Evolutionary conservation across 2,329 filamentous ascomycete species (phyloP).

Genomic region (Hansfordia pulvinata): DNA sequence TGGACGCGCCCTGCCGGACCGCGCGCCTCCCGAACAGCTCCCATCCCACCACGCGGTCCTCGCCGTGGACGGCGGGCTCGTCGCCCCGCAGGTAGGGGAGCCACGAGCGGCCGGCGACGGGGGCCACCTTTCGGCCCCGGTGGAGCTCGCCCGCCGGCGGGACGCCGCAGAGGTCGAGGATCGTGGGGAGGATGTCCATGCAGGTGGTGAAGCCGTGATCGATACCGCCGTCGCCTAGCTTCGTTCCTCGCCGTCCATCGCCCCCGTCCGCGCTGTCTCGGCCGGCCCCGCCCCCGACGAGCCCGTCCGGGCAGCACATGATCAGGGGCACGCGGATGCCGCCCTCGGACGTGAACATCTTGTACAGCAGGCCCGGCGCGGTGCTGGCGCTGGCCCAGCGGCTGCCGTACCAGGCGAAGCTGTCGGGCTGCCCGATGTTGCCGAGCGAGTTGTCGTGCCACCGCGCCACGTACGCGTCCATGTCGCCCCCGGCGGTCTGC

Average conservation of each 20-base stretch:
- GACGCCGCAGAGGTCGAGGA: conserved; percentile 34
- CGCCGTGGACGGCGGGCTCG: conserved; percentile 9
- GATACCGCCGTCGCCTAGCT: conserved; percentile 18
- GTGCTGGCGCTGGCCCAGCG: conserved; percentile 30
- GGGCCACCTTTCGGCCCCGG: conserved; percentile 7
- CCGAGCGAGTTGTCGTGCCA: conserved; percentile 43
- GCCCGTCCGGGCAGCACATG: too few species aligned
- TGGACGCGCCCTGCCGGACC: conserved; percentile 18
- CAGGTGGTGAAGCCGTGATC: conserved; percentile 36
- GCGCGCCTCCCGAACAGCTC: conserved; percentile 20
- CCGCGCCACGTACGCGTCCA: too few species aligned
- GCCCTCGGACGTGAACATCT: conserved; percentile 28
- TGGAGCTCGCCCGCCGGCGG: conserved; percentile 28
- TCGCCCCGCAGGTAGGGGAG: neutral
- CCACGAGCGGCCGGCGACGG: neutral
- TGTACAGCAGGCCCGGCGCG: conserved; percentile 5
- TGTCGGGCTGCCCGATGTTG: conserved; percentile 37
- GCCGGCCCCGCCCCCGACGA: too few species aligned
- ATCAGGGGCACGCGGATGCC: conserved; percentile 38
- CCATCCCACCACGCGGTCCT: conserved; percentile 16
- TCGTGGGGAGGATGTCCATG: conserved; percentile 35
- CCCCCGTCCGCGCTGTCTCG: too few species aligned
- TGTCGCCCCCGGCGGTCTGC: neutral
- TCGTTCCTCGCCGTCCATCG: conserved; percentile 19
- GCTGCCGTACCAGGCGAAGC: conserved; percentile 44